Base-by-base conservation (phyloP, 208 protist genomes). In the Acanthamoeba lenticulata region DNA sequence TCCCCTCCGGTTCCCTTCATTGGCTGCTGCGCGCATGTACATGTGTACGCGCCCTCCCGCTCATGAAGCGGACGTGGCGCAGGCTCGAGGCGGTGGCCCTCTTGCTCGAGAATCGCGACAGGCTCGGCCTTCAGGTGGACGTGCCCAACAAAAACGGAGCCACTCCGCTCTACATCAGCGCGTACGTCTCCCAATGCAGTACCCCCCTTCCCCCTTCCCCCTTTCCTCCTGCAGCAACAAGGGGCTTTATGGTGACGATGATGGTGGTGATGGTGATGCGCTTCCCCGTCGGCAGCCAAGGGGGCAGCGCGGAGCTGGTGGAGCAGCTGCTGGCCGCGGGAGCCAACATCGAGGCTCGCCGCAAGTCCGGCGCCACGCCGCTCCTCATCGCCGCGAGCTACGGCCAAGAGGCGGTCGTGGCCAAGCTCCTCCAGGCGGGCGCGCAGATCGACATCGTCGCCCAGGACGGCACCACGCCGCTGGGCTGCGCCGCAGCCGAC, bases 141-240 rank as follows among this genome's bases (percentile, higher is more conserved):
- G 69, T 36, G 2, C 34, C 34, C 36, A 79, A 79, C 69, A n/a
- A 79, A n/a, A 79, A 79, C 38, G 69, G 15, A 17, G 69, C 69
- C 24, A 45, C 69, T n/a, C 69, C 69, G 38, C 69, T 79, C 69
- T 79, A 79, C 69, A 79, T 79, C 69, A 79, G 69, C 36, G 38
- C 34, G 69, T 79, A 32, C 65, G 9, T 2, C 17, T 24, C 15
- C 27, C 52, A 3, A 9, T 6, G 11, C 11, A 60, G 19, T 24
- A 2, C 17, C 11, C 13, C 7, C 32, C 13, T 9, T 74, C n/a
- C n/a, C n/a, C n/a, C n/a, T n/a, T n/a, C n/a, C n/a, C n/a, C n/a
- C n/a, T n/a, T n/a, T n/a, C n/a, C n/a, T n/a, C n/a, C n/a, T n/a
- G n/a, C n/a, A n/a, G n/a, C n/a, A n/a, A n/a, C n/a, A n/a, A n/a